These are phyloP conservation scores for Angomonas ambiguus DNA, from an alignment of 208 protist genomes.

Conservation along the genomic window DNA sequence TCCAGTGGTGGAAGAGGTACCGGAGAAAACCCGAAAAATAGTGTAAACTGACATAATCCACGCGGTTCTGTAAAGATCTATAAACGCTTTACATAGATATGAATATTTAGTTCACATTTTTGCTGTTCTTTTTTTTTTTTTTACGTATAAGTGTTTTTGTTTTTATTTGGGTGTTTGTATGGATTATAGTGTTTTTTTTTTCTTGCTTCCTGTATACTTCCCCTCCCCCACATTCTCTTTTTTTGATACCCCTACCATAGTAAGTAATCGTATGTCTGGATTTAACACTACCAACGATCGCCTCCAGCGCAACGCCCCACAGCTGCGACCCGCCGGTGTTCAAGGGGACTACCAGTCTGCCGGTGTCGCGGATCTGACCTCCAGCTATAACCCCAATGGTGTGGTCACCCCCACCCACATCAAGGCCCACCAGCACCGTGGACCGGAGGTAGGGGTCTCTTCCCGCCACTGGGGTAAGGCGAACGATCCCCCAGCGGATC, in stretches of 20 bases:
- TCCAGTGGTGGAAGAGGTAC: not conserved
- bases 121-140: too few relatives aligned
- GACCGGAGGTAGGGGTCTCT: constrained; percentile 43
- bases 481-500: constrained; percentile 43
- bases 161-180: too few relatives aligned
- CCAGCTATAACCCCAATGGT: constrained; percentile 53
- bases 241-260: not conserved
- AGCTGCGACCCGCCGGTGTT: constrained; percentile 68
- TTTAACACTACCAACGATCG: constrained; percentile 30
- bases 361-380: constrained; percentile 52
- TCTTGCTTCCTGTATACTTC: not conserved
- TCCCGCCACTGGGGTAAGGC: constrained; percentile 46
- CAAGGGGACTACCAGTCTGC: constrained; percentile 35
- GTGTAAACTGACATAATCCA: not conserved
- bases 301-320: constrained; percentile 58
- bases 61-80: too few relatives aligned
- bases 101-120: too few relatives aligned
- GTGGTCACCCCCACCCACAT: constrained; percentile 55
- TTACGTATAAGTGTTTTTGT: too few relatives aligned
- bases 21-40: not conserved
- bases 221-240: not conserved
- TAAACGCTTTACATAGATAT: too few relatives aligned
- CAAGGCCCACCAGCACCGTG: constrained; percentile 54
- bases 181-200: too few relatives aligned
- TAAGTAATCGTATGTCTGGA: constrained; percentile 3